Conservation (phyloP, 176 grass and related monocot species). For the Carex cristatella region DNA sequence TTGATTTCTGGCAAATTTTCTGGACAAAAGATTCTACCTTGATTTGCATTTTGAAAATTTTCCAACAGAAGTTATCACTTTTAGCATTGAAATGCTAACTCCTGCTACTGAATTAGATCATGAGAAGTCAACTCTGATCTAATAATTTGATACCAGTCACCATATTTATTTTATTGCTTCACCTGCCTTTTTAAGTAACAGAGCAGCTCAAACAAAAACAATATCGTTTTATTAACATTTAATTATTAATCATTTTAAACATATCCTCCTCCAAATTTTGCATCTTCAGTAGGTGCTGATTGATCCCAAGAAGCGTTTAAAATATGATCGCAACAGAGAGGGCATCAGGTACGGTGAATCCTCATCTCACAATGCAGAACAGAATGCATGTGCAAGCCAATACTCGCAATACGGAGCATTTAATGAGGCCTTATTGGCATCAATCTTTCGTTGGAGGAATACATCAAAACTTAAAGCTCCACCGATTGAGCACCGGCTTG, state of each 20-base stretch:
- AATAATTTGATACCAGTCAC: background rate
- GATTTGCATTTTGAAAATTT: background rate
- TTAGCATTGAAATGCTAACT: background rate
- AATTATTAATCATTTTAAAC: constrained; percentile 23
- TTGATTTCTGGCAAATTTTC: background rate
- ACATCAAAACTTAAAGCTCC: background rate
- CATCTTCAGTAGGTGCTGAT: constrained; percentile 22
- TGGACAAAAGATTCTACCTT: background rate
- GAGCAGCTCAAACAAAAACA: background rate
- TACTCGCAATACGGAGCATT: background rate
- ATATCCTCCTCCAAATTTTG: background rate
- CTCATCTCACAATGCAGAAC: background rate
- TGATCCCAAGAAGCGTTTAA: constrained; percentile 17
- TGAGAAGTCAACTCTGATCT: constrained; percentile 1
- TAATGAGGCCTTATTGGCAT: background rate
- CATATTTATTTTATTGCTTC: background rate
- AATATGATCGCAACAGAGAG: background rate
- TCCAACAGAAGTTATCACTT: background rate
- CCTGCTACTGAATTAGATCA: background rate
- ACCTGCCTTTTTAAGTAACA: background rate
- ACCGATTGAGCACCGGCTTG: background rate
- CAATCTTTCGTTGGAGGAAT: background rate
- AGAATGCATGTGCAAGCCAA: background rate
- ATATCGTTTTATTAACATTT: background rate
- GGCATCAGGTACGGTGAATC: background rate